Evolutionary conservation across 768 basidiomycete genomes (phyloP).

Genomic region (Agrocybe praecox): DNA sequence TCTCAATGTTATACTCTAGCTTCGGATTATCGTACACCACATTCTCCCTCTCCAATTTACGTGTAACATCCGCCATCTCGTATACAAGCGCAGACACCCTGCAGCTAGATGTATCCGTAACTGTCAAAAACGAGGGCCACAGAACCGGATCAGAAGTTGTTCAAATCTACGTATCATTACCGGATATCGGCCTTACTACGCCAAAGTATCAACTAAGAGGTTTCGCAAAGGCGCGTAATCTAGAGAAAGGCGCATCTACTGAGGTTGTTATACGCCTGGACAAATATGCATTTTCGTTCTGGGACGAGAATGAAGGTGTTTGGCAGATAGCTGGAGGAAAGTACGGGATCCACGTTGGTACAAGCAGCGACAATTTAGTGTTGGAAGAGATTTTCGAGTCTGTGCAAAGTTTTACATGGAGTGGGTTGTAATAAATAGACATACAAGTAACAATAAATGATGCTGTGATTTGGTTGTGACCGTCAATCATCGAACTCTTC

Average conservation of each 20-base stretch:
- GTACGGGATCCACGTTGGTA: constrained; percentile 52
- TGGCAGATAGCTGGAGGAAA: constrained; percentile 57
- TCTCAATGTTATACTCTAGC: constrained; percentile 30
- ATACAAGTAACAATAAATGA: neutral
- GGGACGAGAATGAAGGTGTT: constrained; percentile 44
- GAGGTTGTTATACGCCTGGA: constrained; percentile 52
- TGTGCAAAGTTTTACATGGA: constrained; percentile 12
- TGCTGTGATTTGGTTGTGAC: neutral
- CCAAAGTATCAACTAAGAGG: constrained; percentile 67
- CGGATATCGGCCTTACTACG: constrained; percentile 49
- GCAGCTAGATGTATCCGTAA: constrained; percentile 42
- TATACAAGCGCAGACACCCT: constrained; percentile 26
- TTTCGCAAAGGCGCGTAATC: constrained; percentile 57
- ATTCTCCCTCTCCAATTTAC: constrained; percentile 56
- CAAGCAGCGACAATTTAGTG: constrained; percentile 32
- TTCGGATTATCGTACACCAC: constrained; percentile 78
- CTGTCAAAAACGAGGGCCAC: constrained; percentile 57
- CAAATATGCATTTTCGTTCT: constrained; percentile 71
- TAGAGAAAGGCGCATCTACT: constrained; percentile 47
- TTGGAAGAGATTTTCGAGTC: constrained; percentile 23
- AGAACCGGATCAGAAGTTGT: constrained; percentile 62
- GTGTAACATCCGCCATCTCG: constrained; percentile 29
- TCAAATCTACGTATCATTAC: constrained; percentile 64
- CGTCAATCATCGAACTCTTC: too few species aligned
- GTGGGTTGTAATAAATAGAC: constrained; percentile 9